Base-by-base conservation (phyloP, 768 basidiomycete species). In the Infundibulicybe gibba region DNA sequence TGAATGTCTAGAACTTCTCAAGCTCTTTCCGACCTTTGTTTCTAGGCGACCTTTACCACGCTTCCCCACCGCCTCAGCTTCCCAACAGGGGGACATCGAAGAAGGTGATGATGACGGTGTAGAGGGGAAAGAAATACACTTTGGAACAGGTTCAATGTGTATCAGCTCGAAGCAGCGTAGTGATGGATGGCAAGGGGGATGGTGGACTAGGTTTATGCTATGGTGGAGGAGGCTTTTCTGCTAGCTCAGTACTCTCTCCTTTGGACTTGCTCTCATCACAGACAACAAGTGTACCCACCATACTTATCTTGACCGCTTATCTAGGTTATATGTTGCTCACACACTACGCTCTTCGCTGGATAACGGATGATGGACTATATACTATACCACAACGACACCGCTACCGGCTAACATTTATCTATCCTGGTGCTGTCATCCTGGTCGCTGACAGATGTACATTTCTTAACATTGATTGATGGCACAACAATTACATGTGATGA, bases 61-160 rank as follows among this genome's bases (percentile, higher is more conserved):
- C 34, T 93, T 94, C 66, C 74, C 80, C 25, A 62, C 61, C 20
- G 48, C 64, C 15, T 49, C 57, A 32, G 66, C 58, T 53, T 48
- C 64, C 49, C 72, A 74, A 35, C 66, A 61, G 40, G 53, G 69
- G 25, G 89, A 90, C 59, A 66, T 87, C 31, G 89, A 90, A 62
- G 85, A 85, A 59, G 87, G 81, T 19, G 78, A 78, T 46, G 79
- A 80, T 41, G 74, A 77, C 40, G 67, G 72, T 32, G 68, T 61
- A 14, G 79, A 80, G 53, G 72, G 71, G 50, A 77, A 76, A 46
- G 76, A 76, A 32, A 75, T 92, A 48, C 77, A 75, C 25, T 80
- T 81, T 61, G 91, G 91, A 15, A 93, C 91, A n/a, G 91, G 91
- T 6, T 70, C 75, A 40, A 85, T 94, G 79, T 90, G 87, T 84